Conservation (phyloP, 202 grass and related monocot genomes). For the Panicum virgatum region DNA sequence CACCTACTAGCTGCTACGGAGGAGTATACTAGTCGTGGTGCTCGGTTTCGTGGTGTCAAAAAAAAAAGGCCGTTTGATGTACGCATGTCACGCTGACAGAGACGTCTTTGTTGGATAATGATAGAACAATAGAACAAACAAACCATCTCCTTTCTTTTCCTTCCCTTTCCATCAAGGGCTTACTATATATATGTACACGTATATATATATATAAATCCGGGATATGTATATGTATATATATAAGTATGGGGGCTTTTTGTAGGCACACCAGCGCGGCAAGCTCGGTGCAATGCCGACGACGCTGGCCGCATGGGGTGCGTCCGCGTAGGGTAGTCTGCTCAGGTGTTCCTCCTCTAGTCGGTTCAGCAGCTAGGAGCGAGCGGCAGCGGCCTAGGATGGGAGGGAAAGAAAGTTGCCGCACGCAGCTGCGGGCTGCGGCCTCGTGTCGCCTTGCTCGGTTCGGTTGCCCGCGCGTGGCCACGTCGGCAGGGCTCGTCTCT, state of each 20-base stretch:
- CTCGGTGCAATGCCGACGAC: constrained; percentile 1
- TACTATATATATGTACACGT: not conserved
- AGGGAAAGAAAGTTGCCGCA: not conserved
- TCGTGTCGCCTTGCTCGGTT: not conserved
- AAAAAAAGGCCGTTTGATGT: not conserved
- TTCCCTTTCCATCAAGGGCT: not conserved
- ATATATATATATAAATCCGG: not conserved
- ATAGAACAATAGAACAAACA: not conserved
- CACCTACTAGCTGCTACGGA: constrained; percentile 12
- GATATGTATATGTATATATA: not conserved
- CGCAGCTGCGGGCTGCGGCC: not conserved
- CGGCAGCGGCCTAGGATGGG: no score
- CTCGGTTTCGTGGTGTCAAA: not conserved
- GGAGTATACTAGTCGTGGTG: not conserved
- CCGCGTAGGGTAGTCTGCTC: not conserved
- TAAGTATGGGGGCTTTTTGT: not conserved
- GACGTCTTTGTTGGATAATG: constrained; percentile 14
- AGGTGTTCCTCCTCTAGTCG: constrained; percentile 12
- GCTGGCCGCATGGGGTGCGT: not conserved
- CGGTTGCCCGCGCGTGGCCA: not conserved
- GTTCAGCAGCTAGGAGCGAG: not conserved
- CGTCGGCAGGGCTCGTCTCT: not conserved
- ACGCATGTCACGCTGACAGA: not conserved
- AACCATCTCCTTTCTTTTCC: no score
- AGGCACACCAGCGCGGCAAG: not conserved